phyloP scores from a whole-genome alignment of 2,329 filamentous ascomycete genomes.

The Alternaria gaisen region DNA sequence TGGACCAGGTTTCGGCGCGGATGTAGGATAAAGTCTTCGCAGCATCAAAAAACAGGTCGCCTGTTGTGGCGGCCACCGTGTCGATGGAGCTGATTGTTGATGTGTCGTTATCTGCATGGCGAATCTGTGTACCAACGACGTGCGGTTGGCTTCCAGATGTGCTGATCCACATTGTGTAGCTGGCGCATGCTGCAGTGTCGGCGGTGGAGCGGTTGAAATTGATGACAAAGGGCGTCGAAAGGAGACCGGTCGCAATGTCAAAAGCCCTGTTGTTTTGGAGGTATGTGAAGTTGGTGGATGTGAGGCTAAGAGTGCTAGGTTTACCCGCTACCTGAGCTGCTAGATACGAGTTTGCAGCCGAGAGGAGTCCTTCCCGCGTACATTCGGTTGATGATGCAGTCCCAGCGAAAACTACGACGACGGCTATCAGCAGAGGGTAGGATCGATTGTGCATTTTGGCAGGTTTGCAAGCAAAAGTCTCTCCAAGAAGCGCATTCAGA shows the following conservation, averaged over 20 bases:
- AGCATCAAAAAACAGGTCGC: conserved; percentile 43
- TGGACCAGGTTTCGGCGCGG: conserved; percentile 36
- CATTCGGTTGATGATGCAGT: conserved; percentile 26
- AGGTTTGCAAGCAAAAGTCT: background rate
- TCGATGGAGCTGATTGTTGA: conserved; percentile 36
- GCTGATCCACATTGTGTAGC: conserved; percentile 42
- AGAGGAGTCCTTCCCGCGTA: conserved; percentile 38
- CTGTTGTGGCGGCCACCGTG: conserved; percentile 40
- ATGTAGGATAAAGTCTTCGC: conserved; percentile 39
- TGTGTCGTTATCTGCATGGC: conserved; percentile 35
- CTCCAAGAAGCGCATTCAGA: background rate
- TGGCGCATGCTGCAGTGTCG: conserved; percentile 38
- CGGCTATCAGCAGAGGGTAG: background rate
- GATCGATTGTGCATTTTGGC: background rate
- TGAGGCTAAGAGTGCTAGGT: conserved; percentile 28
- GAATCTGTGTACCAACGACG: conserved; percentile 41
- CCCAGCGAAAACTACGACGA: background rate
- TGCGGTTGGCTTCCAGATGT: conserved; percentile 33
- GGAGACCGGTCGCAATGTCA: conserved; percentile 31
- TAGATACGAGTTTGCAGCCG: conserved; percentile 36
- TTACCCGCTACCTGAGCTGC: conserved; percentile 34
- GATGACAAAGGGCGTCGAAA: conserved; percentile 31
- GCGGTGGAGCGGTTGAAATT: conserved; percentile 38
- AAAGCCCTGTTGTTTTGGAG: conserved; percentile 42
- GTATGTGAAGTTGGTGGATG: conserved; percentile 36